phyloP scores from a whole-genome alignment of 2,329 filamentous ascomycete species.

The Fusarium subtropicale region DNA sequence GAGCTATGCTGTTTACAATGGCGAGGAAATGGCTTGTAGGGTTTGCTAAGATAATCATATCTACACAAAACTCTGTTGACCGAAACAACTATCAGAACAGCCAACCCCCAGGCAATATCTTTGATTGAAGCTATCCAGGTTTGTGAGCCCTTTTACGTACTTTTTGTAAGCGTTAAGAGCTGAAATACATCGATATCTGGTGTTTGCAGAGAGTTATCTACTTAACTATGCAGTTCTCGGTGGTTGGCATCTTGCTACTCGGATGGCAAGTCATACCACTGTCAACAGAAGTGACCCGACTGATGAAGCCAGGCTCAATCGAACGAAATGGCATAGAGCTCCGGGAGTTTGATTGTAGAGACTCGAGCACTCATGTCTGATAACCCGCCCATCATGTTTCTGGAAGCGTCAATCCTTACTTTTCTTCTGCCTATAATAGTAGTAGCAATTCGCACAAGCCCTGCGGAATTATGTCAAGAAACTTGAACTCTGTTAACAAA shows the following conservation, averaged over 20 bases:
- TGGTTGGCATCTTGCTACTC: background rate
- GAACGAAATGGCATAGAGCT: too few species aligned
- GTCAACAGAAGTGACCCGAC: background rate
- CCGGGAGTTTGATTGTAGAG: background rate
- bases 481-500: background rate
- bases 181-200: background rate
- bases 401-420: background rate
- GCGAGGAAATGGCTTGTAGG: background rate
- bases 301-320: background rate
- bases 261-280: background rate
- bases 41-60: background rate
- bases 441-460: background rate
- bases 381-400: fast-evolving
- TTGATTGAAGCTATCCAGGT: background rate
- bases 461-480: background rate
- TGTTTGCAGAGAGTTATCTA: too few species aligned
- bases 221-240: background rate
- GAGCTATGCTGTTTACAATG: too few species aligned
- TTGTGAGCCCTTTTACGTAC: background rate
- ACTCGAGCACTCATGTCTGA: background rate
- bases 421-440: background rate
- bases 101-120: background rate
- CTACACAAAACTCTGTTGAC: background rate
- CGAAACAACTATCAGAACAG: background rate
- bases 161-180: fast-evolving